A percentile compares a stretch with the other conserved stretches of the same genome.
Evolutionary conservation across 2,329 filamentous ascomycete species (phyloP).

Genomic region (Apiospora arundinis): DNA sequence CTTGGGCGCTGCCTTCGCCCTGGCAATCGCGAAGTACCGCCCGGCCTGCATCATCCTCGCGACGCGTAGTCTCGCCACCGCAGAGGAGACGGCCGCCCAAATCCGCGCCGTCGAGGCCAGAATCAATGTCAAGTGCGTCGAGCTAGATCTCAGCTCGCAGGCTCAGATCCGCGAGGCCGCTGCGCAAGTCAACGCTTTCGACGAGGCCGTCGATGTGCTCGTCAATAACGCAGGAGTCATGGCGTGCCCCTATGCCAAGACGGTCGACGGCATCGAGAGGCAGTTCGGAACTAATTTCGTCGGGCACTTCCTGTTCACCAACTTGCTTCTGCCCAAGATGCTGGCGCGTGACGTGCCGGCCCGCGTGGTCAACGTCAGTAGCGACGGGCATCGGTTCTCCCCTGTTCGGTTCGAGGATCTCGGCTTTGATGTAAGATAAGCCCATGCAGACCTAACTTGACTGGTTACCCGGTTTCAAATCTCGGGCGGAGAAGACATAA

Average conservation of each 20-base stretch:
- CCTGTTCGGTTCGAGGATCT: constrained; percentile 49
- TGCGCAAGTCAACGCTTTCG: constrained; percentile 40
- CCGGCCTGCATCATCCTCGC: constrained; percentile 51
- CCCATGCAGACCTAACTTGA: not conserved
- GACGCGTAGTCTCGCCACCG: constrained; percentile 49
- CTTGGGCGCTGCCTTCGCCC: constrained; percentile 45
- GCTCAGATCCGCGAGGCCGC: constrained; percentile 40
- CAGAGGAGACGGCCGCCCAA: constrained; percentile 44
- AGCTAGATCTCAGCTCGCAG: constrained; percentile 25
- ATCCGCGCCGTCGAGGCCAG: constrained; percentile 40
- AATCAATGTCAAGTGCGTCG: constrained; percentile 41
- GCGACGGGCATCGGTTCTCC: constrained; percentile 48
- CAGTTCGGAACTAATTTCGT: constrained; percentile 46
- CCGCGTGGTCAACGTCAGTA: constrained; percentile 50
- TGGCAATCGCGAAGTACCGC: constrained; percentile 44
- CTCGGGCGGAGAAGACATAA: not conserved
- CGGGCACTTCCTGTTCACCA: constrained; percentile 47
- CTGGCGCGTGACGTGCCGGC: constrained; percentile 32
- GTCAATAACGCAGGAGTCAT: constrained; percentile 51
- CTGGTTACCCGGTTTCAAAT: not conserved
- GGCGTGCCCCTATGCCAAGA: constrained; percentile 39
- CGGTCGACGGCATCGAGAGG: constrained; percentile 46
- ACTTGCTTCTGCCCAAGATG: constrained; percentile 42
- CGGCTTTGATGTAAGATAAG: constrained; percentile 44
- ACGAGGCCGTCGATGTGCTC: constrained; percentile 37